Base-by-base conservation (phyloP, 1,284 basidiomycete genomes). In the Cutaneotrichosporon sp. region DNA sequence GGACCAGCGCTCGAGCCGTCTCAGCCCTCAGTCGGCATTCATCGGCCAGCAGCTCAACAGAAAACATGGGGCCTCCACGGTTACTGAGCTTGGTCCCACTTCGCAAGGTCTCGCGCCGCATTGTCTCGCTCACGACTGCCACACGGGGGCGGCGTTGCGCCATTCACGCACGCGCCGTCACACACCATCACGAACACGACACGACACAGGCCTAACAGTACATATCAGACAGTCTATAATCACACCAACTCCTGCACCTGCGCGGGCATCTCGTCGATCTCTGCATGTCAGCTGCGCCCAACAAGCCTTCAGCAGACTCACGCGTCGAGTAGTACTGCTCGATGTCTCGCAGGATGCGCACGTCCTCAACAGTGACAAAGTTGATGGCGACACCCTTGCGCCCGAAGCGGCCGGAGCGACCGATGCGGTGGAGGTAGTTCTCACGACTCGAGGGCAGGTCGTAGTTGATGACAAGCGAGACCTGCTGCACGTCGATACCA, bases 401-500 rank as follows among this genome's bases (percentile, higher is more conserved):
- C 75, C 92, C 92, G 84, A 95, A 95, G 77, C 92, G 92, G 77
- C 94, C 93, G 70, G 91, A 92, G 83, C 93, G 91, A 76, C 93
- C 92, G 77, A 95, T 94, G 79, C 93, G 89, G 83, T 95, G 92
- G 69, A 99, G 95, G 82, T 99, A 99, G 81, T 97, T 97, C 84
- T 98, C 95, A 85, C 93, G 92, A 79, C 94, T 94, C 36, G 68
- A 59, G 67, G 91, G 95, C 62, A 98, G 84, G 77, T 97, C 95
- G 76, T 98, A 98, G 82, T 98, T 98, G 77, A 98, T 98, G 72
- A 98, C 95, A 63, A 98, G 83, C 43, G 94, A 97, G 51, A 99
- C 97, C 81, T 98, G 95, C 75, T 97, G 93, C 10, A 99, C 95
- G 77, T 99, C 97, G 75, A 99, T 95, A 71, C 97, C 97, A 74